A percentile compares a stretch with the other conserved stretches of the same genome.
Conservation (phyloP, 129 eudicot species). For the Chrysanthemum makinoi region DNA sequence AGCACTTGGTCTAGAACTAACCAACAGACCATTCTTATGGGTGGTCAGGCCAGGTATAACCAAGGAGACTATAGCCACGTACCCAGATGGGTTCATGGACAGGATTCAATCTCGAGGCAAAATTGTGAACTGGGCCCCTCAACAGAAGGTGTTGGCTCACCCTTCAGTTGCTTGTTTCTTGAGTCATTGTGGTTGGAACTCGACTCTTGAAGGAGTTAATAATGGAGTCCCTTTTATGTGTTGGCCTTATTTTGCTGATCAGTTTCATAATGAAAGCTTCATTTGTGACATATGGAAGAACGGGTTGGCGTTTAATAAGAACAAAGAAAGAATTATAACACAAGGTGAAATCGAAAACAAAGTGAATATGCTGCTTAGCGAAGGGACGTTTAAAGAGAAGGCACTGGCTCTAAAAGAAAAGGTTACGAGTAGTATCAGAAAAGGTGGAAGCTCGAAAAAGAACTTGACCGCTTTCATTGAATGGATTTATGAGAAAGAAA, state of each 20-base stretch:
- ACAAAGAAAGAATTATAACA: constrained; percentile 32
- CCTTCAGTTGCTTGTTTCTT: constrained; percentile 57
- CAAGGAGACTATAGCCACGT: constrained; percentile 20
- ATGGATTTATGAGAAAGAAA: constrained; percentile 17
- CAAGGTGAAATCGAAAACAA: constrained; percentile 32
- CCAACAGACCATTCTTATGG: constrained; percentile 51
- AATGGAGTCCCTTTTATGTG: constrained; percentile 58
- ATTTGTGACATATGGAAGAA: constrained; percentile 45
- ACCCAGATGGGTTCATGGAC: constrained; percentile 30
- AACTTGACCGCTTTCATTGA: constrained; percentile 19
- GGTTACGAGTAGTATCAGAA: constrained; percentile 21
- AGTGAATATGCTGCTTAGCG: constrained; percentile 22
- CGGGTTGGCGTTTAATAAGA: constrained; percentile 30
- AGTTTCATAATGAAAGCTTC: constrained; percentile 36
- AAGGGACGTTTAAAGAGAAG: constrained; percentile 25
- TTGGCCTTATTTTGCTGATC: constrained; percentile 61
- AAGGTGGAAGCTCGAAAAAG: constrained; percentile 33
- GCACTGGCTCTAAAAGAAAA: constrained; percentile 29
- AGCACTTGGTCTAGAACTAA: constrained; percentile 49
- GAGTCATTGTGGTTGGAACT: constrained; percentile 72
- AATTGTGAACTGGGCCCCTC: constrained; percentile 72
- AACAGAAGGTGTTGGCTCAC: constrained; percentile 59
- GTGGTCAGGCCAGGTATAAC: constrained; percentile 41
- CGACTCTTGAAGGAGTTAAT: constrained; percentile 53
- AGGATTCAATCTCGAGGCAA: constrained; percentile 31